Base-by-base conservation (phyloP, 192 early-diverging fungal genomes). In the Coemansia reversa region DNA sequence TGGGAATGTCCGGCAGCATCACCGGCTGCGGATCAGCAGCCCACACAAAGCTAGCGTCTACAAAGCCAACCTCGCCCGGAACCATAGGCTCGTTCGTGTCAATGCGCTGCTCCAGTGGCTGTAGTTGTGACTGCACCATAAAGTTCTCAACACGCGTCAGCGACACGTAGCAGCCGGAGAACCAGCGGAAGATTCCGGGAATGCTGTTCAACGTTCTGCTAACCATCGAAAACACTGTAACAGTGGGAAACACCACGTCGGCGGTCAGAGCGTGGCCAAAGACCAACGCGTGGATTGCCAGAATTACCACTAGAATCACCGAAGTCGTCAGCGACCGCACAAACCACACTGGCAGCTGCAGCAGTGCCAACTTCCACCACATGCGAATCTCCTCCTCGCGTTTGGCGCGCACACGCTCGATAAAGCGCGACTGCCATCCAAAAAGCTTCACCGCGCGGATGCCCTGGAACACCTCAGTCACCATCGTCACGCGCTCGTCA, bases 401-500 rank as follows among this genome's bases (percentile, higher is more conserved):
- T 23, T 86, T 83, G 14, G 71, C 81, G 4, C 84, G 77, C 14
- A 97, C 83, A 42, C 86, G 84, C 25, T 84, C 78, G 47, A 87
- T 68, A 65, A 98, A 94, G 54, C 85, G 79, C 45, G 81, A 60
- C 74, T 93, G 88, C 92, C 92, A 94, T 27, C 89, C 91, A 79
- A 93, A 93, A 60, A 97, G 87, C 72, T 98, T 98, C 59, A 98
- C 88, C 24, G 97, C 91, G 20, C 93, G 85, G 45, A 98, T 96
- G 39, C 93, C 94, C 75, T 92, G 84, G 50, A 96, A 79, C 62
- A 93, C 81, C 74, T 98, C 94, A 45, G 92, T 95, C 51, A 92
- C 86, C 63, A 87, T 81, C 19, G 87, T 86, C 35, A 97, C 77
- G 20, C 95, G 86, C 67, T 90, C 87, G 72, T 97, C 95, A 52